A percentile compares a stretch with the other conserved stretches of the same genome.
These are phyloP conservation scores for Fusarium miscanthi DNA, from an alignment of 2,329 filamentous ascomycete genomes.

Conservation along the genomic window DNA sequence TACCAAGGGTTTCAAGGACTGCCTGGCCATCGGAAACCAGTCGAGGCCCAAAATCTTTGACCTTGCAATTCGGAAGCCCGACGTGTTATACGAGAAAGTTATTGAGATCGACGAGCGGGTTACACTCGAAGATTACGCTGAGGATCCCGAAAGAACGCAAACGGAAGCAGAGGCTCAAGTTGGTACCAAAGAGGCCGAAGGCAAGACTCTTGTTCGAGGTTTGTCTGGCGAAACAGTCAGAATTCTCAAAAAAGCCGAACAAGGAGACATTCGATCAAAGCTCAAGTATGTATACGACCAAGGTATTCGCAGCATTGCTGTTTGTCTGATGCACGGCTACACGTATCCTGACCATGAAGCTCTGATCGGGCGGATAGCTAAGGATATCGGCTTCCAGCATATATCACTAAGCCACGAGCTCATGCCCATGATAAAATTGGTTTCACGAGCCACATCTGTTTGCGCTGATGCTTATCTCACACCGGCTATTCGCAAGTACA, in stretches of 20 bases:
- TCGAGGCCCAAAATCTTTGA: constrained; percentile 91
- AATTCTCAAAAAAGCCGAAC: constrained; percentile 69
- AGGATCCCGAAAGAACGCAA: constrained; percentile 76
- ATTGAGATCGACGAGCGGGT: constrained; percentile 93
- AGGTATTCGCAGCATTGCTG: constrained; percentile 83
- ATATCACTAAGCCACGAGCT: constrained; percentile 67
- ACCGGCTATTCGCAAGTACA: constrained; percentile 55
- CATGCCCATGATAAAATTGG: constrained; percentile 59
- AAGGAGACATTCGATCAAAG: constrained; percentile 65
- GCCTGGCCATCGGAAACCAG: constrained; percentile 90
- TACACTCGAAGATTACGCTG: constrained; percentile 90
- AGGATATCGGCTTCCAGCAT: constrained; percentile 79
- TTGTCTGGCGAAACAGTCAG: constrained; percentile 77
- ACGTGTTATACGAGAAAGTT: constrained; percentile 85
- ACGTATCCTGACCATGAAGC: constrained; percentile 90
- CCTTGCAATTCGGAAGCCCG: constrained; percentile 85
- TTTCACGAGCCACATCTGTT: constrained; percentile 56
- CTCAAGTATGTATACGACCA: constrained; percentile 71
- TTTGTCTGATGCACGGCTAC: constrained; percentile 92
- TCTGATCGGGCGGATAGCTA: constrained; percentile 78
- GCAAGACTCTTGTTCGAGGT: constrained; percentile 73
- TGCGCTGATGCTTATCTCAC: constrained; percentile 59
- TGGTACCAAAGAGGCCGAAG: constrained; percentile 58
- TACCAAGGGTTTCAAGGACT: constrained; percentile 89
- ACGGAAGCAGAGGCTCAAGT: constrained; percentile 66